A percentile compares a stretch with the other conserved stretches of the same genome.
Evolutionary conservation across 768 basidiomycete genomes (phyloP).

Genomic region (Lactifluus volemus): DNA sequence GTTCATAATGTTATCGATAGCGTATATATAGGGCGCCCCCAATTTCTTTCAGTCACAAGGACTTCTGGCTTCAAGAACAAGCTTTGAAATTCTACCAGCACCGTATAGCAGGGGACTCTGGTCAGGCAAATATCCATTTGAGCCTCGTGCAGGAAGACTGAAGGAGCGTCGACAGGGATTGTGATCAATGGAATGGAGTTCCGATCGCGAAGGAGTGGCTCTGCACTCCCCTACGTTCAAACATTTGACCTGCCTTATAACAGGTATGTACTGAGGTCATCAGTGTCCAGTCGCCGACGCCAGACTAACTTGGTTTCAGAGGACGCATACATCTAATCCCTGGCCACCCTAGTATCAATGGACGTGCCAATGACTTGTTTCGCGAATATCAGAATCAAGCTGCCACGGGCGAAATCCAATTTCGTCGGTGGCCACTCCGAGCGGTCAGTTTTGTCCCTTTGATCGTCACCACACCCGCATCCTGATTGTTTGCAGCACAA

Average conservation of each 20-base stretch:
- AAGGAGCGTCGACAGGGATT: slow-evolving; percentile 17
- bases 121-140: slow-evolving; percentile 3
- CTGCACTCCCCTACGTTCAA: slow-evolving; percentile 28
- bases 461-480: neutral
- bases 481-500: slow-evolving; percentile 44
- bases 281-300: neutral
- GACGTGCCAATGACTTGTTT: slow-evolving; percentile 48
- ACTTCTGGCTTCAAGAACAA: slow-evolving; percentile 15
- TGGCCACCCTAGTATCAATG: slow-evolving; percentile 31
- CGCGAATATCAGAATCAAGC: slow-evolving; percentile 61
- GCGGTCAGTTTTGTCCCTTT: slow-evolving; percentile 35
- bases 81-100: slow-evolving; percentile 14
- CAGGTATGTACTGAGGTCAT: slow-evolving; percentile 5
- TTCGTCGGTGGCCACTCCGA: slow-evolving; percentile 66
- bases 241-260: slow-evolving; percentile 34
- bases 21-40: slow-evolving; percentile 6
- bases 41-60: slow-evolving; percentile 8
- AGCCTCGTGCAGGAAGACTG: neutral
- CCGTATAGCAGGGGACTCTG: slow-evolving; percentile 16
- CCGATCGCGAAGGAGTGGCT: slow-evolving; percentile 11
- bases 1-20: neutral
- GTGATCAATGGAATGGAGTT: neutral
- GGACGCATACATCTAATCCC: slow-evolving; percentile 56
- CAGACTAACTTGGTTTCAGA: slow-evolving; percentile 26
- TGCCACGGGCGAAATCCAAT: slow-evolving; percentile 41